phyloP scores from a whole-genome alignment of 2,329 filamentous ascomycete genomes.

The Sclerotinia minor region DNA sequence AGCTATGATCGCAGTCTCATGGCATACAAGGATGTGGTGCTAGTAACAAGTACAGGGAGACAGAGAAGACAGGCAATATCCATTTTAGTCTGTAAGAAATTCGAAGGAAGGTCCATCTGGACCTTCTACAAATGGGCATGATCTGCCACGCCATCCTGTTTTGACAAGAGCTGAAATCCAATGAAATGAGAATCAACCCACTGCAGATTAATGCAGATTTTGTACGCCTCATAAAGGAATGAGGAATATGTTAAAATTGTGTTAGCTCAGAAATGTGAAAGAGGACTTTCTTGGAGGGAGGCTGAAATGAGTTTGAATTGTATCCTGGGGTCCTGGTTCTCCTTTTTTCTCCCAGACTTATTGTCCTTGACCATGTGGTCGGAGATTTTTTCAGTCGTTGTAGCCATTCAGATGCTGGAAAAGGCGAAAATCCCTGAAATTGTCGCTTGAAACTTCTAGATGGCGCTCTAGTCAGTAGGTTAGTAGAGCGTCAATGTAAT shows the following conservation, averaged over 20 bases:
- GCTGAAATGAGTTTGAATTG: slow-evolving; percentile 12
- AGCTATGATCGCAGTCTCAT: slow-evolving; percentile 13
- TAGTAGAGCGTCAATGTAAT: not conserved
- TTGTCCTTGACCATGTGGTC: slow-evolving; percentile 12
- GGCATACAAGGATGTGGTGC: slow-evolving; percentile 19
- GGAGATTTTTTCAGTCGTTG: slow-evolving; percentile 23
- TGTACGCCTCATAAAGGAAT: not conserved
- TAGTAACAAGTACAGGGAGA: slow-evolving; percentile 1
- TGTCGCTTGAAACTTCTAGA: slow-evolving; percentile 15
- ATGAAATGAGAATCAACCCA: slow-evolving; percentile 19
- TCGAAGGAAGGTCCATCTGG: slow-evolving; percentile 20
- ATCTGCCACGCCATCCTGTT: slow-evolving; percentile 21
- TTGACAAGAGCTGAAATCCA: slow-evolving; percentile 22
- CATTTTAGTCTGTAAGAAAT: slow-evolving; percentile 13
- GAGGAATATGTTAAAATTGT: not conserved
- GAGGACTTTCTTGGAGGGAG: slow-evolving; percentile 19
- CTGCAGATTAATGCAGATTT: slow-evolving; percentile 8
- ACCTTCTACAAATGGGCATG: slow-evolving; percentile 22
- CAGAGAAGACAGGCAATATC: slow-evolving; percentile 9
- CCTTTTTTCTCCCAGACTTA: not conserved
- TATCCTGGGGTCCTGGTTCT: slow-evolving; percentile 7
- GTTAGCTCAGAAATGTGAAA: not conserved
- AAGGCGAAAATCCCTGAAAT: slow-evolving; percentile 4
- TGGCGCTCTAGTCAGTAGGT: not conserved
- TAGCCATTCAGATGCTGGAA: slow-evolving; percentile 6